Evolutionary conservation across 23 red algal species (phyloP), one percentile per base, ranked within the genome.

Genomic region (Chondrus crispus): DNA sequence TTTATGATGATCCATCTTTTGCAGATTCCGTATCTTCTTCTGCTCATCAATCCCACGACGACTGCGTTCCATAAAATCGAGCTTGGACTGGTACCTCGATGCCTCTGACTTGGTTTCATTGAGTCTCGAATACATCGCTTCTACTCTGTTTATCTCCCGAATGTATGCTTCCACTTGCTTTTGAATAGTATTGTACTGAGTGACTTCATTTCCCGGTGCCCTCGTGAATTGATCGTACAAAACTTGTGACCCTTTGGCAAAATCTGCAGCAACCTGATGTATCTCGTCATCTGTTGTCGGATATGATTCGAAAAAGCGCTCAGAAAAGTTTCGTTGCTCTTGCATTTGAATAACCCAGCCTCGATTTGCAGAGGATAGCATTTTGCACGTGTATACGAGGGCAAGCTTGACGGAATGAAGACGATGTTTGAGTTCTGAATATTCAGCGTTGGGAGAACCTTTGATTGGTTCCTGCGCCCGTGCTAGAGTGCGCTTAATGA

Each of bases 261-360:
- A 83, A 24, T 83, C 24, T 7, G 29, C 19, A 19, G 78, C 78
- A 6, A 83, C 78, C n/a, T n/a, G 12, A 14, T 53, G 32, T 19
- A 47, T 83, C 20, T 83, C 78, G 46, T 83, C 78, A 47, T 37
- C 24, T 16, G 78, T n/a, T 41, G 78, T 40, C 19, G 51, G 46
- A 38, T 83, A 83, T 24, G 46, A 41, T 13, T 83, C 41, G 52
- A n/a, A 19, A 22, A 83, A 83, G 19, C 32, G 28, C 24, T 83
- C 51, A 47, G 78, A 83, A 47, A 83, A 83, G 28, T 24, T n/a
- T 10, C 78, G 78, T 60, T 83, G 78, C 22, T 83, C 30, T 60
- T 83, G 78, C 9, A 83, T 60, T 60, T 83, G 78, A 19, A 58
- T 29, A 28, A 83, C 32, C 78, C 78, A 83, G 16, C 24, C n/a